Evolutionary conservation across 2,329 filamentous ascomycete species (phyloP).

Genomic region (Aspergillus quadrilineatus): DNA sequence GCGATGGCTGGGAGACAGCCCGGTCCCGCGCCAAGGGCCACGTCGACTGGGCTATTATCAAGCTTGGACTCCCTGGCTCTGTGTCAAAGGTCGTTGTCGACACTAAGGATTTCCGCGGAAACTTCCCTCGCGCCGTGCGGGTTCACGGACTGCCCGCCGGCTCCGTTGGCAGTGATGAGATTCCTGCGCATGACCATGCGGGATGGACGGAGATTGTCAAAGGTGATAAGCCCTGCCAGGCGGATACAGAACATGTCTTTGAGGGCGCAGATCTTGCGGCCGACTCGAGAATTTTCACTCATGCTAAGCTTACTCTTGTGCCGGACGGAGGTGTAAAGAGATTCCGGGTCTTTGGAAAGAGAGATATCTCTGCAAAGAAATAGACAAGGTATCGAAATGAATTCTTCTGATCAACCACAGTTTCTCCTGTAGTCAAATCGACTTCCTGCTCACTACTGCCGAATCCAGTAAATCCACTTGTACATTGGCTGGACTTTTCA

Average conservation of each 20-base stretch:
- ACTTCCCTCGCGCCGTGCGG: constrained; percentile 43
- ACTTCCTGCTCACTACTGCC: too few species aligned
- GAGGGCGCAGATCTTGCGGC: constrained; percentile 51
- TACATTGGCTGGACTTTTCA: too few species aligned
- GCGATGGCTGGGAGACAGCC: constrained; percentile 47
- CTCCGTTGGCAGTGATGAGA: constrained; percentile 19
- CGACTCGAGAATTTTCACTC: constrained; percentile 68
- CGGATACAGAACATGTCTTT: constrained; percentile 44
- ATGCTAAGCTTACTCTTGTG: constrained; percentile 88
- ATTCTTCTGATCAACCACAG: too few species aligned
- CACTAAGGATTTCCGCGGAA: constrained; percentile 48
- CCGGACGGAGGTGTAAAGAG: constrained; percentile 92
- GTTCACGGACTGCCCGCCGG: constrained; percentile 36
- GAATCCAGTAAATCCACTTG: too few species aligned
- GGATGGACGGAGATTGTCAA: constrained; percentile 40
- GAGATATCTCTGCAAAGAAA: not conserved
- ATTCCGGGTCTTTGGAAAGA: constrained; percentile 70
- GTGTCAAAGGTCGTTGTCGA: constrained; percentile 43
- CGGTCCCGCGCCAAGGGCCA: constrained; percentile 40
- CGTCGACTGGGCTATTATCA: constrained; percentile 44
- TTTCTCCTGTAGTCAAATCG: too few species aligned
- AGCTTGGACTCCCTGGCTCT: constrained; percentile 40
- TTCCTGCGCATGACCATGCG: constrained; percentile 35
- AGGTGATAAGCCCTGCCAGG: constrained; percentile 38
- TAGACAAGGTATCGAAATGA: not conserved